Base-by-base conservation (phyloP, 352 stramenopile species). In the Globisporangium mamillatum region DNA sequence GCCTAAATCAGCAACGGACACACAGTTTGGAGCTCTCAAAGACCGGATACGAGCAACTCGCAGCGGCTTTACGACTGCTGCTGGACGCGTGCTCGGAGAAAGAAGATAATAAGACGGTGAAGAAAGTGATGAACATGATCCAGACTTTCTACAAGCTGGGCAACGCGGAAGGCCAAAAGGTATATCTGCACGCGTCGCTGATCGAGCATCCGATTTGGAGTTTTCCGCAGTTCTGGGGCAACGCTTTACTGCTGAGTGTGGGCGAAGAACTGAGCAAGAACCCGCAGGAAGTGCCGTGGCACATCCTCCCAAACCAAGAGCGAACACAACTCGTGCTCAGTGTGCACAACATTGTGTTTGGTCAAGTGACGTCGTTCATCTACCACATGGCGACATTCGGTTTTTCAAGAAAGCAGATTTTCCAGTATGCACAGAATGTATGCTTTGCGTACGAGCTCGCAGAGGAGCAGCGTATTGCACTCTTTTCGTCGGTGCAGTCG, bases 121-220 rank as follows among this genome's bases (percentile, higher is more conserved):
- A 89, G 62, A 77, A 84, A 25, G 71, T 95, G 4, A 93, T 95
- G 85, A 93, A 95, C 67, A 87, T 95, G 85, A 64, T 90, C 22
- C 88, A 95, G 68, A 95, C 88, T 2, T 95, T 95, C 50, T 91
- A 93, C 60, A 16, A 54, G 34, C 63, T 60, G 69, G 50, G 77
- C 56, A 52, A 53, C 56, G 16, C 69, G 48, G 84, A 85, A 48
- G 70, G 75, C 10, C 66, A 69, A 18, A 88, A 93, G 60, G 79
- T 86, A 24, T 95, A 87, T 65, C 67, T 95, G 22, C 80, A 90
- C 12, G 71, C 71, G 20, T 55, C 75, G 22, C 59, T 95, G 16
- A 68, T 76, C 46, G 71, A 85, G 32, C 88, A 95, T 65, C 50
- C 75, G 1, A 72, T 89, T 8, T 95, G 88, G 88, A 83, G 83